Conservation (phyloP, 2,329 filamentous ascomycete genomes). For the Fusarium subglutinans region DNA sequence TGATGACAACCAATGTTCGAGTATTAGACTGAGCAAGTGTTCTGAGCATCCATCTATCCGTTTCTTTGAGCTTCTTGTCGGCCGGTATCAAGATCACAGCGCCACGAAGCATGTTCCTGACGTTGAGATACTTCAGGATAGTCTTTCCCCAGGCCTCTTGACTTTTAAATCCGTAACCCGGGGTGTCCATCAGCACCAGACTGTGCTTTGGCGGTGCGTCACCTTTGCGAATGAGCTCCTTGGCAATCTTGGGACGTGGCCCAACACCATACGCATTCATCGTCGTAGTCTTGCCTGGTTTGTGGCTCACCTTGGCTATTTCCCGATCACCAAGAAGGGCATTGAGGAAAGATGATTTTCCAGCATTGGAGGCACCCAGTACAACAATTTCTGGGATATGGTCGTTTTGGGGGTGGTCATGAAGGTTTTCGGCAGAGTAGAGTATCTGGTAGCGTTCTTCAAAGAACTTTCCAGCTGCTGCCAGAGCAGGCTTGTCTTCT, state of each 20-base stretch:
- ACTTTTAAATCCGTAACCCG: conserved; percentile 60
- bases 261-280: conserved; percentile 68
- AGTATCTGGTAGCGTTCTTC: conserved; percentile 51
- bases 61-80: conserved; percentile 60
- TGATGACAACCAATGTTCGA: conserved; percentile 61
- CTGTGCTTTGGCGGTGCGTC: conserved; percentile 57
- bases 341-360: conserved; percentile 90
- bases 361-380: conserved; percentile 87
- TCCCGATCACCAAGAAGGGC: conserved; percentile 68
- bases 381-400: conserved; percentile 73
- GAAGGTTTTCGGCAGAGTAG: conserved; percentile 60
- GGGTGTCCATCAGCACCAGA: conserved; percentile 62
- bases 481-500: conserved; percentile 39
- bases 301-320: conserved; percentile 60
- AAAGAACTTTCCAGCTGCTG: conserved; percentile 47
- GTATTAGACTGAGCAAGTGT: conserved; percentile 57
- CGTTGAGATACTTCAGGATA: conserved; percentile 60
- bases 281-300: conserved; percentile 62
- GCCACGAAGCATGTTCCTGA: conserved; percentile 58
- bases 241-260: conserved; percentile 46
- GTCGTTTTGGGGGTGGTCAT: conserved; percentile 61
- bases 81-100: conserved; percentile 64
- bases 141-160: conserved; percentile 61
- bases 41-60: conserved; percentile 58
- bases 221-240: conserved; percentile 43